These are phyloP conservation scores for Paecilomyces sp. DNA, from an alignment of 2,329 filamentous ascomycete species.

Conservation along the genomic window DNA sequence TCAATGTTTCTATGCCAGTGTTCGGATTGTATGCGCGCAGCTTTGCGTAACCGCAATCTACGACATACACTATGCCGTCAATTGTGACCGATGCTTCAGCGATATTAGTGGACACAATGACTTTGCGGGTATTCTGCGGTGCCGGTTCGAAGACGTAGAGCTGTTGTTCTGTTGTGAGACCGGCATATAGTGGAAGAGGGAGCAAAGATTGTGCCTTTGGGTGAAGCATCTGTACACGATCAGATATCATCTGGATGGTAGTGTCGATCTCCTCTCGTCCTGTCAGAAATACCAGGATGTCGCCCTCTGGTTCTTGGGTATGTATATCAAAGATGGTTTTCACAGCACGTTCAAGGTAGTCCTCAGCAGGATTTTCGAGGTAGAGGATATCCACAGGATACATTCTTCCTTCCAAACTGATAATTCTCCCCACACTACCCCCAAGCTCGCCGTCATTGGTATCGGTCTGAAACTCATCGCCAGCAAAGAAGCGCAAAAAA, in stretches of 20 bases:
- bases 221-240: slow-evolving; percentile 59
- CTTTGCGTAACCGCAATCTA: slow-evolving; percentile 89
- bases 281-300: slow-evolving; percentile 86
- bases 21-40: slow-evolving; percentile 74
- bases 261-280: slow-evolving; percentile 89
- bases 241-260: slow-evolving; percentile 69
- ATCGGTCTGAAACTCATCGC: slow-evolving; percentile 32
- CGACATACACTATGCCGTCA: slow-evolving; percentile 80
- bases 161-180: slow-evolving; percentile 81
- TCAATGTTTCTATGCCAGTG: slow-evolving; percentile 82
- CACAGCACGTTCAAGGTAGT: slow-evolving; percentile 79
- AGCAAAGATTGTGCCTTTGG: slow-evolving; percentile 55
- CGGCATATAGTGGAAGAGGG: slow-evolving; percentile 78
- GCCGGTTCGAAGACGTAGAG: slow-evolving; percentile 89
- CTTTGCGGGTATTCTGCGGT: slow-evolving; percentile 75
- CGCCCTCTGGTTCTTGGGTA: slow-evolving; percentile 68
- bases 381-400: slow-evolving; percentile 86
- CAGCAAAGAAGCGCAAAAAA: slow-evolving; percentile 71
- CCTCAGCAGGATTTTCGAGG: slow-evolving; percentile 66
- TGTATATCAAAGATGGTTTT: slow-evolving; percentile 85
- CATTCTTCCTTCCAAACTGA: slow-evolving; percentile 79
- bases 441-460: slow-evolving; percentile 26
- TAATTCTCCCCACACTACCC: slow-evolving; percentile 54
- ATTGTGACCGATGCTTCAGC: slow-evolving; percentile 95
- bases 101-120: slow-evolving; percentile 92